A percentile compares a stretch with the other conserved stretches of the same genome.
These are phyloP conservation scores for Sclerotinia nivalis DNA, from an alignment of 2,329 filamentous ascomycete genomes.

Conservation along the genomic window DNA sequence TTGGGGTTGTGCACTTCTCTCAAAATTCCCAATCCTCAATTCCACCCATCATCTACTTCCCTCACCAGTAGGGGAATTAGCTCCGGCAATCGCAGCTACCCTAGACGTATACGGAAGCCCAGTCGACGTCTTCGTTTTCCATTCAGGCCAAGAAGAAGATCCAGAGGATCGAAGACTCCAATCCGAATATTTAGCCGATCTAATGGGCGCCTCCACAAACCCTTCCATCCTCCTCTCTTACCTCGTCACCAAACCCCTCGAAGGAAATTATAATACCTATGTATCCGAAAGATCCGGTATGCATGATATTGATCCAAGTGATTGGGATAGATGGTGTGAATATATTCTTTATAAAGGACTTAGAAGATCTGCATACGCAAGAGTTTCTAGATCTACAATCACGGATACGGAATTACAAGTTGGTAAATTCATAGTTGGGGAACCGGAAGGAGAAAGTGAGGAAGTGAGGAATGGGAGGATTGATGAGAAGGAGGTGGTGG, in stretches of 20 bases:
- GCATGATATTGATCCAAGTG: constrained; percentile 88
- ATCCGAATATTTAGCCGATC: constrained; percentile 76
- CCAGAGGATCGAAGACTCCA: constrained; percentile 87
- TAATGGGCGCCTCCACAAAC: constrained; percentile 81
- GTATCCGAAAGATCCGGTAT: constrained; percentile 85
- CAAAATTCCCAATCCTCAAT: constrained; percentile 96
- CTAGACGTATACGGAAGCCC: constrained; percentile 87
- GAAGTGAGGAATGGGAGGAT: constrained; percentile 60
- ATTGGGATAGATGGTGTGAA: constrained; percentile 99
- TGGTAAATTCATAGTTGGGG: constrained; percentile 87
- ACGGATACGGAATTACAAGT: constrained; percentile 97
- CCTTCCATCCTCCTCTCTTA: constrained; percentile 88
- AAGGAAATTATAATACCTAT: constrained; percentile 97
- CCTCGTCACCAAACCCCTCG: constrained; percentile 82
- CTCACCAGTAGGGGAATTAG: constrained; percentile 89
- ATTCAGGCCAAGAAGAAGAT: constrained; percentile 97
- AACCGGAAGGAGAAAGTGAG: constrained; percentile 60
- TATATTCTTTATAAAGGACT: constrained; percentile 95
- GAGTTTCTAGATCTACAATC: constrained; percentile 85
- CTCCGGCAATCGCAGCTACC: constrained; percentile 95
- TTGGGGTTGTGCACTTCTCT: constrained; percentile 89
- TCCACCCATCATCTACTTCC: constrained; percentile 94
- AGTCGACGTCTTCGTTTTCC: constrained; percentile 96
- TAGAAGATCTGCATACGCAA: constrained; percentile 82
- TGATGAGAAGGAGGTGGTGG: constrained; percentile 71